Conservation (phyloP, 1,284 basidiomycete genomes). For the Rhodotorula sp. region DNA sequence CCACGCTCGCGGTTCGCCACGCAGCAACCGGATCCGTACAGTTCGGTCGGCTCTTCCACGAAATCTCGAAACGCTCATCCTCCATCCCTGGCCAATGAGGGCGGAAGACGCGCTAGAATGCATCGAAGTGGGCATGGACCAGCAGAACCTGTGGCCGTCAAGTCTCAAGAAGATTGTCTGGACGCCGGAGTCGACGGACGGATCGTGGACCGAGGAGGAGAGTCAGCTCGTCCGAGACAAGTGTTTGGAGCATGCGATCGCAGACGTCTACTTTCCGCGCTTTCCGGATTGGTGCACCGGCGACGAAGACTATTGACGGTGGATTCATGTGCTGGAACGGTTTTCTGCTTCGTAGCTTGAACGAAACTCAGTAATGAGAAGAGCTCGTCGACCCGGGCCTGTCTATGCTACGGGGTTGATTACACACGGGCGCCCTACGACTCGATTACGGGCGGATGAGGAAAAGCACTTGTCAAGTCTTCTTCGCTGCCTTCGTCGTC, state of each 20-base stretch:
- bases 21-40: no score
- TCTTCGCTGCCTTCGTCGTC: neutral
- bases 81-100: neutral
- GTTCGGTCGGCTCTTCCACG: neutral
- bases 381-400: neutral
- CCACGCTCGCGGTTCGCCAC: neutral
- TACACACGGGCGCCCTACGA: neutral
- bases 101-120: neutral
- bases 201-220: neutral
- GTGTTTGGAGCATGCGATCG: neutral
- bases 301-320: neutral
- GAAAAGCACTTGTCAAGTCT: neutral
- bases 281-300: no score
- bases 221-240: neutral
- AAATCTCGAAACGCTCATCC: neutral
- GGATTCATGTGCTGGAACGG: neutral
- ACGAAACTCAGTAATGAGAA: neutral
- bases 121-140: neutral
- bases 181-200: neutral
- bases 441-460: neutral
- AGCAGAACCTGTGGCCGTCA: neutral
- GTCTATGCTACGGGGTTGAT: no score
- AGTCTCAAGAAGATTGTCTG: neutral
- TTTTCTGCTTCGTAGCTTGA: neutral
- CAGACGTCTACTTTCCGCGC: neutral